These are phyloP conservation scores for Fusarium annulatum DNA, from an alignment of 2,329 filamentous ascomycete genomes.

Conservation along the genomic window DNA sequence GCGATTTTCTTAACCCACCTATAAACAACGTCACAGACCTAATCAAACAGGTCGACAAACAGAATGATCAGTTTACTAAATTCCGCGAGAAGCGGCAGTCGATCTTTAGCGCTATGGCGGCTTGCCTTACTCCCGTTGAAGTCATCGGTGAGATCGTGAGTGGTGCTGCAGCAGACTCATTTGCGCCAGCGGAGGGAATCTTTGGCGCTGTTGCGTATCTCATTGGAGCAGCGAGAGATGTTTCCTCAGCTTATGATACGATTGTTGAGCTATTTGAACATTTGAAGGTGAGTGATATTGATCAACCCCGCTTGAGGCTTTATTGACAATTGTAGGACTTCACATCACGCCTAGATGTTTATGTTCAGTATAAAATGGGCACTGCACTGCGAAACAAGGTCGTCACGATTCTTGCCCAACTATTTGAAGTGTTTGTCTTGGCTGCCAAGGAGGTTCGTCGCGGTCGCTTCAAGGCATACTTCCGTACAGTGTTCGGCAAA, in stretches of 20 bases:
- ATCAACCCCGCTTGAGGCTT: conserved; percentile 25
- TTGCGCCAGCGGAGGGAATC: conserved; percentile 55
- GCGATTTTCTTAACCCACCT: conserved; percentile 49
- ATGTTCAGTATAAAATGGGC: conserved; percentile 54
- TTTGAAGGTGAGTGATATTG: conserved; percentile 47
- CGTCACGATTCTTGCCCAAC: conserved; percentile 54
- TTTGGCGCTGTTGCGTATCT: conserved; percentile 58
- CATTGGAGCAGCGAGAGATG: conserved; percentile 57
- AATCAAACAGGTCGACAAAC: conserved; percentile 45
- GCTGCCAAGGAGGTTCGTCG: conserved; percentile 55
- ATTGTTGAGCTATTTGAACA: conserved; percentile 58
- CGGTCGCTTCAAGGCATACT: conserved; percentile 56
- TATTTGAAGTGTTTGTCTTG: conserved; percentile 59
- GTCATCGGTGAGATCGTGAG: conserved; percentile 53
- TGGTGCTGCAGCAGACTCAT: conserved; percentile 52
- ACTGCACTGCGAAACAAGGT: conserved; percentile 53
- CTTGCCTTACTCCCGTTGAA: conserved; percentile 53
- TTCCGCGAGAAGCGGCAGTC: conserved; percentile 51
- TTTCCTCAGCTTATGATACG: conserved; percentile 57
- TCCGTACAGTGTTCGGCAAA: conserved; percentile 53
- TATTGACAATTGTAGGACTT: conserved; percentile 50
- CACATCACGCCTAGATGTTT: conserved; percentile 55
- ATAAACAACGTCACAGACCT: conserved; percentile 50
- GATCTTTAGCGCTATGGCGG: conserved; percentile 50
- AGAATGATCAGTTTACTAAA: conserved; percentile 52